Conservation (phyloP, 1,284 basidiomycete species). For the Leccinum pachyderme region DNA sequence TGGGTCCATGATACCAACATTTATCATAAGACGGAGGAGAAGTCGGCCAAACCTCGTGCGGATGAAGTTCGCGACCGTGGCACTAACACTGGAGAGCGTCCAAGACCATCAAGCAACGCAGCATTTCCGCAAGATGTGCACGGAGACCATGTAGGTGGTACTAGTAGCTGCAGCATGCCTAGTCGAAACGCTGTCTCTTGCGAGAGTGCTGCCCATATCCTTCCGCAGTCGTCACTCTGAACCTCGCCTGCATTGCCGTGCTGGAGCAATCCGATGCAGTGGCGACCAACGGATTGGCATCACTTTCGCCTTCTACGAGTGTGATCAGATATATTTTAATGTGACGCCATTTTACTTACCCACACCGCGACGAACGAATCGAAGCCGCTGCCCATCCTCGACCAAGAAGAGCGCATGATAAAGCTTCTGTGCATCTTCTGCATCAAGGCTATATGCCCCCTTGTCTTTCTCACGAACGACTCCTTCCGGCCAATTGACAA, state of each 20-base stretch:
- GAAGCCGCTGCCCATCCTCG: background rate
- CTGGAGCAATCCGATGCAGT: background rate
- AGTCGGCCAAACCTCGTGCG: background rate
- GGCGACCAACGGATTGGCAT: background rate
- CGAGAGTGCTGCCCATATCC: background rate
- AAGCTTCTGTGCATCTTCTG: background rate
- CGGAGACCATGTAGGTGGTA: background rate
- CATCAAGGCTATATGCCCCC: background rate
- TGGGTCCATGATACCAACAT: background rate
- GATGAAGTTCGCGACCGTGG: background rate
- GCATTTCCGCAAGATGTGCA: background rate
- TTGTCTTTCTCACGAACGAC: conserved; percentile 2
- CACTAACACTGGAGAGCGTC: background rate
- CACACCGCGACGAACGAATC: background rate
- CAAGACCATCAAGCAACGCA: too few species aligned
- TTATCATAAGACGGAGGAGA: background rate
- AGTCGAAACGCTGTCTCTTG: background rate
- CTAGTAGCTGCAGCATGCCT: background rate
- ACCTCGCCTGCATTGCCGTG: background rate
- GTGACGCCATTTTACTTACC: background rate
- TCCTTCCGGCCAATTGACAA: conserved; percentile 4
- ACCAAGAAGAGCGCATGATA: background rate
- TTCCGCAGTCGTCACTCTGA: background rate
- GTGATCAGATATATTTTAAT: background rate
- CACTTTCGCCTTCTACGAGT: background rate